Percentiles rank a stretch among this genome's conserved stretches.
Evolutionary conservation across 2,329 filamentous ascomycete genomes (phyloP).

Genomic region (Paraphoma sp.): DNA sequence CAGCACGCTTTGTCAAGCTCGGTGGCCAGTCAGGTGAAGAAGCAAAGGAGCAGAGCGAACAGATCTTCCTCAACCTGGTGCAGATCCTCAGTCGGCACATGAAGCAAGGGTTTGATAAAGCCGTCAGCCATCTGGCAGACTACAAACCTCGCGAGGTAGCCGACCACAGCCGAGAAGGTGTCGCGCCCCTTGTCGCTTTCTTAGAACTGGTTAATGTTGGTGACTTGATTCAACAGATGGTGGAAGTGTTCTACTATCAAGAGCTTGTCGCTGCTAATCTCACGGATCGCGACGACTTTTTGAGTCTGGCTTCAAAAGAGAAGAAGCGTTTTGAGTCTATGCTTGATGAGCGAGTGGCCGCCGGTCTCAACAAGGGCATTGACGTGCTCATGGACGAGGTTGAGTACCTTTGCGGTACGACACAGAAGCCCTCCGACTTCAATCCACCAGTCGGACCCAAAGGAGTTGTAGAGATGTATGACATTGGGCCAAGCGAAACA

Average conservation of each 20-base stretch:
- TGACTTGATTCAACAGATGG: conserved; percentile 97
- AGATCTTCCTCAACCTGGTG: conserved; percentile 84
- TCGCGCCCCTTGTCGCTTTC: conserved; percentile 92
- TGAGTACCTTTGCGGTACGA: conserved; percentile 90
- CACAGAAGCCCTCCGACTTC: conserved; percentile 86
- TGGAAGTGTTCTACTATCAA: conserved; percentile 98
- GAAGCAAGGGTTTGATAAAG: conserved; percentile 91
- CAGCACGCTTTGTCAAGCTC: conserved; percentile 80
- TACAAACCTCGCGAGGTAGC: conserved; percentile 88
- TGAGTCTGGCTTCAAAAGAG: conserved; percentile 87
- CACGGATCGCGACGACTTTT: conserved; percentile 90
- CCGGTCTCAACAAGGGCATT: conserved; percentile 95
- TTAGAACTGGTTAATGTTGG: conserved; percentile 97
- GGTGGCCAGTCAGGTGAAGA: conserved; percentile 82
- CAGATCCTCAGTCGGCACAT: conserved; percentile 85
- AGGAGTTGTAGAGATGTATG: conserved; percentile 48
- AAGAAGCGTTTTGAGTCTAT: conserved; percentile 99
- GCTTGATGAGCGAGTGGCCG: conserved; percentile 95
- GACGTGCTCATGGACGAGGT: conserved; percentile 99
- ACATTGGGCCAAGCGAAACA: conserved; percentile 78
- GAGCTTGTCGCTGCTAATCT: conserved; percentile 84
- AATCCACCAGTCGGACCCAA: conserved; percentile 67
- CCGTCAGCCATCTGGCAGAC: conserved; percentile 85
- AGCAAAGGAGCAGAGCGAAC: conserved; percentile 85
- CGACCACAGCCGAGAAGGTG: conserved; percentile 73